phyloP scores from a whole-genome alignment of 176 grass and related monocot species.

The Ampelocalamus luodianensis region DNA sequence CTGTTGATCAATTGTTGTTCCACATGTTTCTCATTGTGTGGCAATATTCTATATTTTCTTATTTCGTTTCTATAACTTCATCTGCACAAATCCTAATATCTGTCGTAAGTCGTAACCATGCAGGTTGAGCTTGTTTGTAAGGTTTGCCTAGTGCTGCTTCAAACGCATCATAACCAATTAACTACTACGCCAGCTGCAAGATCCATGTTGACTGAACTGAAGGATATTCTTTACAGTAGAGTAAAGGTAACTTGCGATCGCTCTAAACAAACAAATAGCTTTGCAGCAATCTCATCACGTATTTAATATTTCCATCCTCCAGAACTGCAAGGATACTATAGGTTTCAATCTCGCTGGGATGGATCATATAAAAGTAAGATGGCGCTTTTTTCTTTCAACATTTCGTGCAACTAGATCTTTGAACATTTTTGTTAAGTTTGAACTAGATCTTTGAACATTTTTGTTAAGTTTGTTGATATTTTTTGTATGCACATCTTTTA shows the following conservation, averaged over 20 bases:
- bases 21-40: not conserved
- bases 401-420: not conserved
- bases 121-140: conserved; percentile 93
- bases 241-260: conserved; percentile 67
- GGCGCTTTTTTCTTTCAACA: not conserved
- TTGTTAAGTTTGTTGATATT: not conserved
- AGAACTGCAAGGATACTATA: conserved; percentile 84
- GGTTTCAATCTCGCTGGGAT: conserved; percentile 93
- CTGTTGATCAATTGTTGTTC: conserved; percentile 11
- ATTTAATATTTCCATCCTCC: conserved; percentile 13
- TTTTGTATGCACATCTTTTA: conserved; percentile 28
- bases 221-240: conserved; percentile 67
- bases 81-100: conserved; percentile 22
- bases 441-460: no score
- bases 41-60: not conserved
- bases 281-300: not conserved
- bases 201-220: conserved; percentile 69
- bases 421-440: not conserved
- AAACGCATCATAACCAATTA: conserved; percentile 94
- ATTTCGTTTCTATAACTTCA: not conserved
- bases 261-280: not conserved
- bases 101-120: conserved; percentile 26
- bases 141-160: conserved; percentile 79
- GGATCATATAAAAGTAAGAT: conserved; percentile 82
- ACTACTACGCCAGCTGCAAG: conserved; percentile 65